Evolutionary conservation across 2,329 filamentous ascomycete genomes (phyloP), one percentile per base, ranked within the genome.

Genomic region (Monilinia vaccinii-corymbosi): DNA sequence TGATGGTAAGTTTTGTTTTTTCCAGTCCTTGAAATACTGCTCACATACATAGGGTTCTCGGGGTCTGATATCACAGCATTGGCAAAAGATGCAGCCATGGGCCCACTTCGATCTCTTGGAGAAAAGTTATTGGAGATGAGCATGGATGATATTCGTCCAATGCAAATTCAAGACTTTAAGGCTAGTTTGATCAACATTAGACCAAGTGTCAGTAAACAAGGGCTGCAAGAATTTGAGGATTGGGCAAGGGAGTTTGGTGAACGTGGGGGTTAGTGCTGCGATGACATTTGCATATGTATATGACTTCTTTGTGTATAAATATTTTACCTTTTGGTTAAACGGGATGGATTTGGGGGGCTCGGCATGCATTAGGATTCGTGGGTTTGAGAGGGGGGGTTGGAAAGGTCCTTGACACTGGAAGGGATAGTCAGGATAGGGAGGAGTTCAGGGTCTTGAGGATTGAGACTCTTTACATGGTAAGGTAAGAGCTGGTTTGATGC

Each of bases 31-130:
- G 6, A 28, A 48, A 31, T 21, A 34, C 28, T 50, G 32, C 49
- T 67, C 63, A 67, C 48, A 11, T 10, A 28, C 65, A 23, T 66
- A 97, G 92, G 91, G n/a, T 99, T 96, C 75, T 97, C 91, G 10
- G 94, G 94, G 48, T 96, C 91, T 2, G 94, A 99, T 70, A 96
- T 99, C 65, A 97, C 94, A 25, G 92, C 94, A 1, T 78, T 99
- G 10, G 94, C 94, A 9, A 99, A 99, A 75, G 94, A 99, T 71
- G 94, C 94, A 10, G 94, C 94, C 3, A 99, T 99, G 94, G 93
- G 94, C 0, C 94, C 94, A 0, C 77, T 99, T 14, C 84, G 94
- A 36, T 93, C 91, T 57, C 78, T 97, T 2, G 94, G 94, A 31
- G 94, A 97, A 72, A 90, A 88, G 45, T 77, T 99, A 34, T 79